A percentile compares a stretch with the other conserved stretches of the same genome.
Evolutionary conservation across 2,329 filamentous ascomycete species (phyloP).

Genomic region (Phyllosticta citriasiana): DNA sequence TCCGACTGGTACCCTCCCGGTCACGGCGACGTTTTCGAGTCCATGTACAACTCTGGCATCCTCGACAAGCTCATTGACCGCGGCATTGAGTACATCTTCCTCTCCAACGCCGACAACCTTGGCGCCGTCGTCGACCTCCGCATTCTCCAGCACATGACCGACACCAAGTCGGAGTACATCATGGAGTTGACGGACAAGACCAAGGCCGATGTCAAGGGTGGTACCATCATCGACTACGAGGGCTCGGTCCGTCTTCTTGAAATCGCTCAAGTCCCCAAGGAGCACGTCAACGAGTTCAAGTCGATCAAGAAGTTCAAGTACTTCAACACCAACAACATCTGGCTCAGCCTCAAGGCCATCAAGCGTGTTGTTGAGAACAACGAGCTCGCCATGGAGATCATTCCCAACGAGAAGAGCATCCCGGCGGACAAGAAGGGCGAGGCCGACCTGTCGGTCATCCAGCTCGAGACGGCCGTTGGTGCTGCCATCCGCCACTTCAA

Average conservation of each 20-base stretch:
- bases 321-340: conserved; percentile 99
- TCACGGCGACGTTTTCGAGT: conserved; percentile 99
- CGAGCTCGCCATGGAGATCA: conserved; percentile 98
- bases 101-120: conserved; percentile 98
- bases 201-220: conserved; percentile 99
- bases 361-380: conserved; percentile 98
- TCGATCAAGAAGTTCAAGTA: conserved; percentile 99
- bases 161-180: conserved; percentile 95
- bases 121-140: conserved; percentile 95
- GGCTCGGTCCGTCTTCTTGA: conserved; percentile 92
- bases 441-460: conserved; percentile 92
- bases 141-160: conserved; percentile 98
- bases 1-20: conserved; percentile 98
- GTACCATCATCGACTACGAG: conserved; percentile 99
- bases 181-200: conserved; percentile 99
- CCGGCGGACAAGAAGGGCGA: conserved; percentile 99
- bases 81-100: conserved; percentile 94
- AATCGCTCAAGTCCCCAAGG: conserved; percentile 98
- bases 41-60: conserved; percentile 96
- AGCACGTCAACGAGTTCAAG: conserved; percentile 99
- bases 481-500: conserved; percentile 98
- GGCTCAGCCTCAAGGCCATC: conserved; percentile 95
- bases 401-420: conserved; percentile 98
- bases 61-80: conserved; percentile 92
- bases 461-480: conserved; percentile 97